Percentiles rank a stretch among this genome's conserved stretches.
Evolutionary conservation across 306 rosid species (phyloP).

Genomic region (Oxytropis ochrocephala): DNA sequence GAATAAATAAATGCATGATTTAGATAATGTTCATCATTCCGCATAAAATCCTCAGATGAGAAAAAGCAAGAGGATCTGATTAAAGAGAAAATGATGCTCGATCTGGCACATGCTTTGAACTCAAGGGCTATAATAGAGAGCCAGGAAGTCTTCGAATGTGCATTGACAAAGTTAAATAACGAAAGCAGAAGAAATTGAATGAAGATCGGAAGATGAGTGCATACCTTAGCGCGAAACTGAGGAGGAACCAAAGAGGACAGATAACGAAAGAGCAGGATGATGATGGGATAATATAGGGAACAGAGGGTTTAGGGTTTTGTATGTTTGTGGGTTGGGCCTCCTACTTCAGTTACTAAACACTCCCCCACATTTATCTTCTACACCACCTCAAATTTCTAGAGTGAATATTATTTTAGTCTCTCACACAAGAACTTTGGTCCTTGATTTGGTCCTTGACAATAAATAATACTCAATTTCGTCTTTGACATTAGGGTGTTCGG

Average conservation of each 20-base stretch:
- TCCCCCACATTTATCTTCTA: no score
- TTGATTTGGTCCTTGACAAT: no score
- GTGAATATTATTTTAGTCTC: no score
- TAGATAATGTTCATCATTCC: constrained; percentile 41
- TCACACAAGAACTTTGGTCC: no score
- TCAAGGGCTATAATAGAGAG: constrained; percentile 24
- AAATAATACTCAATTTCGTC: no score
- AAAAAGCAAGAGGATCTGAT: constrained; percentile 17
- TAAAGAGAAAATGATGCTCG: constrained; percentile 12
- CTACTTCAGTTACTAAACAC: no score
- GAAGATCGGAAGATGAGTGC: not conserved
- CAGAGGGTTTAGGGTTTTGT: no score
- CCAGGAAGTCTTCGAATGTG: constrained; percentile 82
- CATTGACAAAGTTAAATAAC: not conserved
- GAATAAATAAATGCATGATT: not conserved
- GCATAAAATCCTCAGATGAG: constrained; percentile 31
- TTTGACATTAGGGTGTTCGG: no score
- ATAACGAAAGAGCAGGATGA: not conserved
- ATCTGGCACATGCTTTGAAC: constrained; percentile 79
- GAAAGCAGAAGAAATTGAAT: not conserved
- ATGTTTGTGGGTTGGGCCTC: no score
- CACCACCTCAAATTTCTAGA: no score
- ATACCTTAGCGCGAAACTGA: constrained; percentile 2
- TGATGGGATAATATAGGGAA: no score
- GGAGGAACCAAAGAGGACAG: not conserved